Evolutionary conservation across 1,284 basidiomycete genomes (phyloP).

Genomic region (Ceratobasidium sp.): DNA sequence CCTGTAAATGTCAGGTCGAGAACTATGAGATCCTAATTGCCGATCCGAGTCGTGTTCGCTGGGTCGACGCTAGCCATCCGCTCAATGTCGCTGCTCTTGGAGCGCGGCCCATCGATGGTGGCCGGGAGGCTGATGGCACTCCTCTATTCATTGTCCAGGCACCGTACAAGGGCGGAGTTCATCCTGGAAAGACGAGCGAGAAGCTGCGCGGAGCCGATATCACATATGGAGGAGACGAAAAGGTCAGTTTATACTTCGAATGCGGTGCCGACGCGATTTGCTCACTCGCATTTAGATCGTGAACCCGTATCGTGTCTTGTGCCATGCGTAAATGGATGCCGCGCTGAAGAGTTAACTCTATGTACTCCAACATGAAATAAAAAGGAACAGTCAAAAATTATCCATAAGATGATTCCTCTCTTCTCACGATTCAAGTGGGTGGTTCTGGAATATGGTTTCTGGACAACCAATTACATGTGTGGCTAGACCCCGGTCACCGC

Average conservation of each 20-base stretch:
- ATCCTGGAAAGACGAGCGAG: constrained; percentile 75
- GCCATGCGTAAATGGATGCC: background rate
- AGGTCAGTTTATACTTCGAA: constrained; percentile 11
- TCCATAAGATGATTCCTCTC: too few species aligned
- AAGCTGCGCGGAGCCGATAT: constrained; percentile 63
- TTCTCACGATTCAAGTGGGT: too few species aligned
- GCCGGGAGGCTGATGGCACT: constrained; percentile 71
- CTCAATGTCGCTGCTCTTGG: constrained; percentile 61
- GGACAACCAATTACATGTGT: too few species aligned
- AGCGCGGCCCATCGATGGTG: constrained; percentile 73
- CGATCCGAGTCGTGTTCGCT: constrained; percentile 68
- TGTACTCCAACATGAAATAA: constrained; percentile 3
- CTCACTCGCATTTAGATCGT: background rate
- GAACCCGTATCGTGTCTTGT: constrained; percentile 8
- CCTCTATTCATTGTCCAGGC: constrained; percentile 73
- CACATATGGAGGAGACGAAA: constrained; percentile 33
- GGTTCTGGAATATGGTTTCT: too few species aligned
- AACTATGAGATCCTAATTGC: constrained; percentile 78
- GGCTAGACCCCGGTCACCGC: too few species aligned
- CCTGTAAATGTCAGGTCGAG: constrained; percentile 61
- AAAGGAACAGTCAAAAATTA: background rate
- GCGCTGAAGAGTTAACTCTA: background rate
- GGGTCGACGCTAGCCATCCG: constrained; percentile 67
- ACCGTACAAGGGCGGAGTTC: constrained; percentile 64
- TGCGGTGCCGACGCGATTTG: background rate